A percentile compares a stretch with the other conserved stretches of the same genome.
phyloP scores from a whole-genome alignment of 2,329 filamentous ascomycete species.

The Colletotrichum camelliae region DNA sequence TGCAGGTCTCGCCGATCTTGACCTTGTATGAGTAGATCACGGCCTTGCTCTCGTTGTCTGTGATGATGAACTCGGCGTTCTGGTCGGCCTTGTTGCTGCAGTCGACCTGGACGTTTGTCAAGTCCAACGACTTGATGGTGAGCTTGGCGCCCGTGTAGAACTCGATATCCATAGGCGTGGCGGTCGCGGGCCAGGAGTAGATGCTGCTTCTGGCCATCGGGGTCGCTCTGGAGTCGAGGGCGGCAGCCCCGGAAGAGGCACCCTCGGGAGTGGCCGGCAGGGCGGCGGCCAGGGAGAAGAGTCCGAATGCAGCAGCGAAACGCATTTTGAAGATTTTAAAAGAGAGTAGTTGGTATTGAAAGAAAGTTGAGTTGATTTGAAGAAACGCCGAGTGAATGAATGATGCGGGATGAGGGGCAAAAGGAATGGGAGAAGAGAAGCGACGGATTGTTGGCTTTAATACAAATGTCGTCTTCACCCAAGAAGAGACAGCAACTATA shows the following conservation, averaged over 20 bases:
- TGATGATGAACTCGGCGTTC: background rate
- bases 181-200: background rate
- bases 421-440: fast-evolving
- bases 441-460: background rate
- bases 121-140: background rate
- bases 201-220: background rate
- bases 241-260: background rate
- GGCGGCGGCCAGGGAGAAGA: background rate
- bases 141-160: background rate
- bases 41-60: background rate
- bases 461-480: background rate
- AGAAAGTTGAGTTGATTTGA: background rate
- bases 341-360: background rate
- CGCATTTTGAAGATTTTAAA: background rate
- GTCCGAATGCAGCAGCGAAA: background rate
- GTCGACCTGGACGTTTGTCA: background rate
- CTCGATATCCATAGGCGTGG: background rate
- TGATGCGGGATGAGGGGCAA: background rate
- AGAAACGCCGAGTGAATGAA: background rate
- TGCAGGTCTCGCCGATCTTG: background rate
- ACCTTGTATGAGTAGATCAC: background rate
- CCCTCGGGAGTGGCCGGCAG: background rate
- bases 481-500: background rate
- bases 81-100: background rate
- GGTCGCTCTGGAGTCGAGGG: background rate